Evolutionary conservation across 352 stramenopile genomes (phyloP).

Genomic region (Phytophthora ohioensis): DNA sequence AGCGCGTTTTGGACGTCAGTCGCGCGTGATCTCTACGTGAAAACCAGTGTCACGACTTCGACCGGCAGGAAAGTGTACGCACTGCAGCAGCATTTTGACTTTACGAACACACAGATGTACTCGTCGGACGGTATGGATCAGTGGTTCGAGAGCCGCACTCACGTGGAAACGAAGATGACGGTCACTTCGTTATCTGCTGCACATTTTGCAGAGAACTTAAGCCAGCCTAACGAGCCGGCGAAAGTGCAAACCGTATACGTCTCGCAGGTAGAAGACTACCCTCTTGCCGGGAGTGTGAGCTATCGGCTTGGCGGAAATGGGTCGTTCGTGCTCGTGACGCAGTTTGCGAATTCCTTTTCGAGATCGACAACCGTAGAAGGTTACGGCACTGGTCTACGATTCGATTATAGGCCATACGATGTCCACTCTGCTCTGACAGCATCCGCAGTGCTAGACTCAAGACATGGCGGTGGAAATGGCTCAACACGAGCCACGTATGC

Average conservation of each 20-base stretch:
- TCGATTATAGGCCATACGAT: constrained; percentile 25
- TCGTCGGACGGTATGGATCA: constrained; percentile 53
- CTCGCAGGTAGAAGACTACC: constrained; percentile 58
- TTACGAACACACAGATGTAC: constrained; percentile 64
- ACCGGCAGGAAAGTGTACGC: constrained; percentile 65
- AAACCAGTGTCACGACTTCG: constrained; percentile 65
- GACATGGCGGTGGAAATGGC: constrained; percentile 28
- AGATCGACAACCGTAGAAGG: constrained; percentile 36
- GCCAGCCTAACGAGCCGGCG: constrained; percentile 1
- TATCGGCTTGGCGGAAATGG: constrained; percentile 50
- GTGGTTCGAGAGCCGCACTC: constrained; percentile 51
- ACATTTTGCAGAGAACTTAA: not conserved
- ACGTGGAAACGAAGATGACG: constrained; percentile 46
- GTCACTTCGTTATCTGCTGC: constrained; percentile 34
- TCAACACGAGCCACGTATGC: constrained; percentile 32
- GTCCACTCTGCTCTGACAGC: constrained; percentile 30
- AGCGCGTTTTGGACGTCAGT: constrained; percentile 60
- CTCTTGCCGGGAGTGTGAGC: constrained; percentile 52
- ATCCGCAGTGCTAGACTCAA: constrained; percentile 33
- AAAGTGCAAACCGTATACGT: constrained; percentile 30
- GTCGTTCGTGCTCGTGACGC: constrained; percentile 53
- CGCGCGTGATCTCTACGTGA: constrained; percentile 49
- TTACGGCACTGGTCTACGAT: constrained; percentile 15
- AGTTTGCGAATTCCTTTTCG: constrained; percentile 56
- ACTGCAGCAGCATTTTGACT: constrained; percentile 54